Percentiles rank a stretch among this genome's conserved stretches.
Evolutionary conservation across 2,329 filamentous ascomycete genomes (phyloP).

Genomic region (Aureobasidium musti): DNA sequence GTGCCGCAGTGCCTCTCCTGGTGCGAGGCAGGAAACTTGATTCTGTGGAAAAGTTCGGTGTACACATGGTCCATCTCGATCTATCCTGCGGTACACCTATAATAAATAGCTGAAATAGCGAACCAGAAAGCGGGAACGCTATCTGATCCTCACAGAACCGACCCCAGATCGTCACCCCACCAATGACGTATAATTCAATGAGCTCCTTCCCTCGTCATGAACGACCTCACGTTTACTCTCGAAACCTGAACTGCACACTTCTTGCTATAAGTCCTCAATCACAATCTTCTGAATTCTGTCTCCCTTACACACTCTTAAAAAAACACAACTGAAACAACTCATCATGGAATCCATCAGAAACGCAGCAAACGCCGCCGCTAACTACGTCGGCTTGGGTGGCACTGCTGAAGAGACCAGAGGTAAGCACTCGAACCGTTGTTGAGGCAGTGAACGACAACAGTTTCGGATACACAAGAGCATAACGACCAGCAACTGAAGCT

Average conservation of each 20-base stretch:
- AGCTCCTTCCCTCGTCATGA: constrained; percentile 25
- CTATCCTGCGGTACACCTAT: neutral
- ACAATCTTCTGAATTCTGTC: neutral
- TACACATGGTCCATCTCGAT: neutral
- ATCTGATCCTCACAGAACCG: neutral
- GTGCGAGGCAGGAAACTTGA: neutral
- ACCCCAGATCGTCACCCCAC: constrained; percentile 13
- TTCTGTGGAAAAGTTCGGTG: neutral
- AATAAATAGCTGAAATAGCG: neutral
- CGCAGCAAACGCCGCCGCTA: constrained; percentile 26
- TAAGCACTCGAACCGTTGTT: neutral
- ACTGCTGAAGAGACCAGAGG: constrained; percentile 18
- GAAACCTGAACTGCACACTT: constrained; percentile 19
- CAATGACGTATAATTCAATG: constrained; percentile 14
- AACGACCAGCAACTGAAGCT: neutral
- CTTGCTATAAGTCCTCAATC: neutral
- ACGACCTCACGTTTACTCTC: neutral
- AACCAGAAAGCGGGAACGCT: neutral
- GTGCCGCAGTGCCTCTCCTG: neutral
- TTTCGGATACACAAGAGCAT: neutral
- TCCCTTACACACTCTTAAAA: neutral
- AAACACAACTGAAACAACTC: neutral
- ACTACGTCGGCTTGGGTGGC: constrained; percentile 13
- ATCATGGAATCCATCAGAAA: constrained; percentile 29
- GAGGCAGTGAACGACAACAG: neutral